Base-by-base conservation (phyloP, 2,329 filamentous ascomycete genomes). In the Apiospora saccharicola region DNA sequence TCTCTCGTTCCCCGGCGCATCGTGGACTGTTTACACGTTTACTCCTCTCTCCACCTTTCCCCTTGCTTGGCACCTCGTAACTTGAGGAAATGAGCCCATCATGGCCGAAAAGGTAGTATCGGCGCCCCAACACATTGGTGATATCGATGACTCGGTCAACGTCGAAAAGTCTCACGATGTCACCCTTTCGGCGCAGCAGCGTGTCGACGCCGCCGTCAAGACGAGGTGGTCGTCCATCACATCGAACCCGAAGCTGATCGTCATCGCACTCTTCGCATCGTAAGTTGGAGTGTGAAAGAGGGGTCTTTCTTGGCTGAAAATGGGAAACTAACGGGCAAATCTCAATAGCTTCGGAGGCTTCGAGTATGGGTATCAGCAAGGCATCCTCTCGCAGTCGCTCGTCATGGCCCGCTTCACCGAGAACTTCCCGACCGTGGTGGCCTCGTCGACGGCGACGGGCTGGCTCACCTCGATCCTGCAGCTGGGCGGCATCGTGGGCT, bases 401-500 rank as follows among this genome's bases (percentile, higher is more conserved):
- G 86, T 87, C 75, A 89, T 89, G 86, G 80, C 80, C 12, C 82
- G 84, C 13, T 89, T 89, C 78, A 83, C 79, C 13, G 78, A 83
- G 47, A 85, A 86, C 73, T 88, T 89, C 75, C 86, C 86, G 0
- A 80, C 82, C 0, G 82, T 88, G 12, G 83, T 86, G 49, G 72
- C 81, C 10, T 86, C 85, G 0, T 83, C 85, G 22, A 82, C 82
- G 34, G 85, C 85, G 0, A 86, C 83, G 0, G 87, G 87, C 6
- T 88, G 72, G 67, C 77, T 82, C 76, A 82, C 80, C 2, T 77
- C 82, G 4, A 85, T 87, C 75, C 83, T 90, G 37, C 86, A 89
- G 76, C 82, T 90, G 3, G 88, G 88, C 64, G 89, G 88, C 61
- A 89, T 88, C 86, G 77, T 89, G 34, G 89, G 89, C 44, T 84